These are phyloP conservation scores for Raffaelea arxii DNA, from an alignment of 2,329 filamentous ascomycete genomes.

Conservation along the genomic window DNA sequence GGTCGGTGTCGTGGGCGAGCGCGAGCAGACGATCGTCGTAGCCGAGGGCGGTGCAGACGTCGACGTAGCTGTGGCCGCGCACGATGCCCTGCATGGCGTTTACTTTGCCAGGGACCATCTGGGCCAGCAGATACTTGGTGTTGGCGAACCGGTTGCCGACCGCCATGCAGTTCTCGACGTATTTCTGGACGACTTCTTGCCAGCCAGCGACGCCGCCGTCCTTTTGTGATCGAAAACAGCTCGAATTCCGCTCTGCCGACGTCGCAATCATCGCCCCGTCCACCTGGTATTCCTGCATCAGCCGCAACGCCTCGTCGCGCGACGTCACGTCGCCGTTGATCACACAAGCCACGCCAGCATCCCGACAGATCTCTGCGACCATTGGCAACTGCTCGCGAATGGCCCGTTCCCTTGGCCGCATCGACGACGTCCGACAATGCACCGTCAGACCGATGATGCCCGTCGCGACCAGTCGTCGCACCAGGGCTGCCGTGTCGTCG, in stretches of 20 bases:
- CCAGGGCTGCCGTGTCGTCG: slow-evolving; percentile 66
- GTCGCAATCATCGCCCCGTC: slow-evolving; percentile 98
- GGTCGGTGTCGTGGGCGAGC: slow-evolving; percentile 56
- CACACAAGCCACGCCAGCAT: slow-evolving; percentile 80
- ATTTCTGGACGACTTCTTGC: slow-evolving; percentile 67
- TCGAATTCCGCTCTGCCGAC: slow-evolving; percentile 81
- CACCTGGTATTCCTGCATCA: slow-evolving; percentile 72
- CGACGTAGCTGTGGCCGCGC: slow-evolving; percentile 59
- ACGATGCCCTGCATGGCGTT: slow-evolving; percentile 52
- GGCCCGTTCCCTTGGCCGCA: slow-evolving; percentile 82
- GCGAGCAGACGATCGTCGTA: slow-evolving; percentile 46
- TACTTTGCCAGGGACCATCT: slow-evolving; percentile 76
- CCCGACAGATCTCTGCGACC: slow-evolving; percentile 70
- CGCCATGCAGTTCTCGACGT: slow-evolving; percentile 62
- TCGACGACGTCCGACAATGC: slow-evolving; percentile 91
- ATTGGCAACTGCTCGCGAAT: slow-evolving; percentile 79
- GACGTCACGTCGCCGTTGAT: slow-evolving; percentile 89
- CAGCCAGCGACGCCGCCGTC: slow-evolving; percentile 66
- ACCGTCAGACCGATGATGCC: slow-evolving; percentile 89
- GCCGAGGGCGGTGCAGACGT: slow-evolving; percentile 55
- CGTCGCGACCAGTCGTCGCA: slow-evolving; percentile 68
- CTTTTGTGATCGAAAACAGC: slow-evolving; percentile 63
- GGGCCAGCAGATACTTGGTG: slow-evolving; percentile 81
- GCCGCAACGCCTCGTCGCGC: slow-evolving; percentile 58
- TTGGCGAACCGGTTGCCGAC: slow-evolving; percentile 84